A percentile compares a stretch with the other conserved stretches of the same genome.
Conservation (phyloP, 208 protist genomes). For the Acanthamoeba lenticulata region DNA sequence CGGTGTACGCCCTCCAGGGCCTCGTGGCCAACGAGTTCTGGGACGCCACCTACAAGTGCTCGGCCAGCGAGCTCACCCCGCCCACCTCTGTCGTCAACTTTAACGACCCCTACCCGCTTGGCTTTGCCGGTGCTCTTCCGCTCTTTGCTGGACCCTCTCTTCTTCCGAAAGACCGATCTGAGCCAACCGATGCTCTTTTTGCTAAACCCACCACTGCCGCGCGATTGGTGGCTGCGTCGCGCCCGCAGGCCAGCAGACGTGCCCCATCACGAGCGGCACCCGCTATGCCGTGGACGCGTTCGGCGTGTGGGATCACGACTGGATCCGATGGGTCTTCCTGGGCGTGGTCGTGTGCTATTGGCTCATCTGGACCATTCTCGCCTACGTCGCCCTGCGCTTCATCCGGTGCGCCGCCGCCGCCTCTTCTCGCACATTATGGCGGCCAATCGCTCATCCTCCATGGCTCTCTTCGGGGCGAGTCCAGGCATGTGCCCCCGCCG, state of each 20-base stretch:
- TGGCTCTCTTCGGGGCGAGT: no score
- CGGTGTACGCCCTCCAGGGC: slow-evolving; percentile 10
- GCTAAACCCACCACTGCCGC: background rate
- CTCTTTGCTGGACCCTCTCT: background rate
- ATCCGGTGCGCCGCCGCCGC: background rate
- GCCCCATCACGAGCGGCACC: background rate
- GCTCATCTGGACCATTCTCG: slow-evolving; percentile 31
- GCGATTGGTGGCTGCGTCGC: background rate
- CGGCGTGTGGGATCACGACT: background rate
- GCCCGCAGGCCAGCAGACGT: slow-evolving; percentile 12
- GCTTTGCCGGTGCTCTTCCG: background rate
- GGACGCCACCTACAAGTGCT: background rate
- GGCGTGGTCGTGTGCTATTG: background rate
- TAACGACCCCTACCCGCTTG: slow-evolving; percentile 13
- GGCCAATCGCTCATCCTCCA: background rate
- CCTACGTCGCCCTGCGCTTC: background rate
- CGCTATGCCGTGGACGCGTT: background rate
- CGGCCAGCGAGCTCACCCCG: background rate
- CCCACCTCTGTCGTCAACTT: background rate
- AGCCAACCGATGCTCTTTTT: background rate
- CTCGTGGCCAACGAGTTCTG: slow-evolving; percentile 51
- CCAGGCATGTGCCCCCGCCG: background rate
- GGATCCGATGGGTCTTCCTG: background rate
- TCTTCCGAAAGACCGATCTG: background rate
- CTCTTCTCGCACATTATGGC: background rate